These are phyloP conservation scores for Penicillium sp. DNA, from an alignment of 2,329 filamentous ascomycete genomes.

Conservation along the genomic window DNA sequence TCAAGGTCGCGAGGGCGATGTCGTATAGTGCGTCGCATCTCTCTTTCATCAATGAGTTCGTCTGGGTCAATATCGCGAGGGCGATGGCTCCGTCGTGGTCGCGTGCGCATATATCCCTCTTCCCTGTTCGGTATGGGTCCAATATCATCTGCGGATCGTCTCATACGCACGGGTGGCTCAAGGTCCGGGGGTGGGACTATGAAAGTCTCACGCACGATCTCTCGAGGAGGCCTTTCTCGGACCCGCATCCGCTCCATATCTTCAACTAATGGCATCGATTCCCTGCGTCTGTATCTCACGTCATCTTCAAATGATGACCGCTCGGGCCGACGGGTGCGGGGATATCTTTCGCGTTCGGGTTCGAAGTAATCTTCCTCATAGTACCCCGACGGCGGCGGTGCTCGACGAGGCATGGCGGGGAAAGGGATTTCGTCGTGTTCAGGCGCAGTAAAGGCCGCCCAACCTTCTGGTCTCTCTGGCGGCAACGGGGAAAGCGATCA, in stretches of 20 bases:
- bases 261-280: slow-evolving; percentile 46
- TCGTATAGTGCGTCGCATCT: slow-evolving; percentile 4
- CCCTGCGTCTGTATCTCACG: slow-evolving; percentile 25
- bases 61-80: slow-evolving; percentile 14
- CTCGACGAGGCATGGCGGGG: slow-evolving; percentile 33
- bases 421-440: neutral
- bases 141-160: slow-evolving; percentile 27
- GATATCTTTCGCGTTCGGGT: slow-evolving; percentile 26
- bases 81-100: neutral
- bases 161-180: slow-evolving; percentile 19
- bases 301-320: slow-evolving; percentile 31
- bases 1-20: slow-evolving; percentile 13
- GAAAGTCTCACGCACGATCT: slow-evolving; percentile 33
- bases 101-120: slow-evolving; percentile 2
- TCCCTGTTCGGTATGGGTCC: slow-evolving; percentile 13
- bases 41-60: slow-evolving; percentile 12
- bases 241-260: slow-evolving; percentile 41
- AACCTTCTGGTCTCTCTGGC: neutral
- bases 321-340: slow-evolving; percentile 25
- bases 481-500: neutral
- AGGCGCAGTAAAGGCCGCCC: neutral
- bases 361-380: slow-evolving; percentile 34
- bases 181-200: slow-evolving; percentile 22
- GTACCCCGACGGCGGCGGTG: slow-evolving; percentile 23
- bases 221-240: slow-evolving; percentile 36